Base-by-base conservation (phyloP, 2,329 filamentous ascomycete species). In the Emmonsiellopsis sp. region DNA sequence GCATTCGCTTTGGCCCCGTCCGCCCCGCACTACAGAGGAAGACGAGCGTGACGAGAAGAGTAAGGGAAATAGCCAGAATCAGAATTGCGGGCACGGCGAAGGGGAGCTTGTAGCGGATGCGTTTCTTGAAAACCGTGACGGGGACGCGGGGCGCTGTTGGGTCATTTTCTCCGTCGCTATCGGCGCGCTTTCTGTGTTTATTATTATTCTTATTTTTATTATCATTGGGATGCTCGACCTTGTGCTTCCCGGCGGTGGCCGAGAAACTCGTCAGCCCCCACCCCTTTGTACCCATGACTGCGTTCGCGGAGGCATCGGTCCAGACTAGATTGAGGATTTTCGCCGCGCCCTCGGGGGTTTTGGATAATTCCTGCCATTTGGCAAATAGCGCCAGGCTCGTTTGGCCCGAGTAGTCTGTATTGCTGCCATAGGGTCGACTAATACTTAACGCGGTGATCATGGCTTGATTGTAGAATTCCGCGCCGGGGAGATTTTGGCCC, bases 321-420 rank as follows among this genome's bases (percentile, higher is more conserved):
- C 71, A 76, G 3, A 76, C 64, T 0, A 75, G 61, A 55, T 75
- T 71, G 8, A 74, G 57, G 6, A 75, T 73, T 8, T 62, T 57
- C 0, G 63, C 63, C 0, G 67, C 65, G 0, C 56, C 59, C 0
- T 51, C 50, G 0, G 66, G 49, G 0, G 59, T 62, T 1, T 48
- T 39, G 0, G 67, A 66, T 1, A 73, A 60, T 2, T 66, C 54
- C 53, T 71, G 67, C 73, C 73, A 76, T 42, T 65, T 62, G 2
- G 53, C 56, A 49, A 65, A 74, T 57, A 77, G 63, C 6, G 71
- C 68, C 51, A 74, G 66, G 52, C 68, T 72, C 1, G 55, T 56
- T 2, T 42, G 39, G 0, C 71, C 71, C 1, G 62, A 63, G 52
- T 72, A 73, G 47, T 71, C 68, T 6, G 53, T 33, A 52, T 48